phyloP scores from a whole-genome alignment of 768 basidiomycete species.

The Asterophora lycoperdoides region DNA sequence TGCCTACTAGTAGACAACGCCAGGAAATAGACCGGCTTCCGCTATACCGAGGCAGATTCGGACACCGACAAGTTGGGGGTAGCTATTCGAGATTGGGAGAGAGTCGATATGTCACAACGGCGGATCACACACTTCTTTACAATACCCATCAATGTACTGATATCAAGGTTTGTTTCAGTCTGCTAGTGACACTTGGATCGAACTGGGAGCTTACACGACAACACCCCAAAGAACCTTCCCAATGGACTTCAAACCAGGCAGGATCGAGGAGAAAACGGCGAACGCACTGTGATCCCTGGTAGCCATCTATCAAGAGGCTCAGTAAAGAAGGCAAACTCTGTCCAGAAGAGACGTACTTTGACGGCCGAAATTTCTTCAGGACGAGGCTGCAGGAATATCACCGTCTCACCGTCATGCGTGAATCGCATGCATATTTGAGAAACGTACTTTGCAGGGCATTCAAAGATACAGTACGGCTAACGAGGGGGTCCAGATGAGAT shows the following conservation, averaged over 20 bases:
- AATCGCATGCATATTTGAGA: background rate
- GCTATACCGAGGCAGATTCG: constrained; percentile 59
- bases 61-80: constrained; percentile 54
- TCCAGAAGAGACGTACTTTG: constrained; percentile 34
- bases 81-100: constrained; percentile 31
- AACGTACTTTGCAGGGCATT: constrained; percentile 65
- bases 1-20: constrained; percentile 66
- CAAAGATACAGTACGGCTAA: constrained; percentile 59
- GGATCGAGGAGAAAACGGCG: background rate
- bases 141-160: constrained; percentile 60
- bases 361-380: constrained; percentile 61
- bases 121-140: constrained; percentile 49
- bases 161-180: background rate
- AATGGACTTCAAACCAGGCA: background rate
- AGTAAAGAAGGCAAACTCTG: background rate
- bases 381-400: constrained; percentile 35
- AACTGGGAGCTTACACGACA: constrained; percentile 43
- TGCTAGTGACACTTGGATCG: background rate
- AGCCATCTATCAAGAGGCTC: constrained; percentile 44
- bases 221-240: constrained; percentile 60
- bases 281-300: constrained; percentile 55
- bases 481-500: constrained; percentile 2
- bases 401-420: too few species aligned
- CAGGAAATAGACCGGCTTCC: constrained; percentile 71
- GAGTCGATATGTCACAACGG: background rate